These are phyloP conservation scores for Aeschynomene evenia DNA, from an alignment of 306 rosid species.

Conservation along the genomic window DNA sequence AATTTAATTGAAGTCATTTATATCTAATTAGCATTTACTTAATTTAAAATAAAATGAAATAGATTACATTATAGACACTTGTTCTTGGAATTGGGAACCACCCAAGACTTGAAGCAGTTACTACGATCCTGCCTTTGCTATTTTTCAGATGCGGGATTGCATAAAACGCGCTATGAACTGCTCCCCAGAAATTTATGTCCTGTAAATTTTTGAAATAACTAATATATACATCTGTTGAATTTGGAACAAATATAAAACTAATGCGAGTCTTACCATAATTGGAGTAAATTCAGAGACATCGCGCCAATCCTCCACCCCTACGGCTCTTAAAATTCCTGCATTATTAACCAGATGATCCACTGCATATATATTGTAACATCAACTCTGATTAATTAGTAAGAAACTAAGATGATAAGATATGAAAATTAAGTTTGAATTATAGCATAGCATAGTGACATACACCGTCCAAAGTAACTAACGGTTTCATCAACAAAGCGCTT, in stretches of 20 bases:
- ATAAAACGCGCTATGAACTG: conserved; percentile 47
- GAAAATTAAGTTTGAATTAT: too few relatives aligned
- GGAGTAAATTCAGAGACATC: conserved; percentile 9
- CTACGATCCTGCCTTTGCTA: conserved; percentile 62
- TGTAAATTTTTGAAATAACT: too few relatives aligned
- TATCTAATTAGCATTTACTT: too few relatives aligned
- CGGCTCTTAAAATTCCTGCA: conserved; percentile 40
- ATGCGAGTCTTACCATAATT: conserved; percentile 26
- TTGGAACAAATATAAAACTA: neutral
- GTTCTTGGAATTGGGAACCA: conserved; percentile 61
- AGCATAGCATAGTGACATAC: conserved; percentile 28
- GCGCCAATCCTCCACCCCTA: conserved; percentile 38
- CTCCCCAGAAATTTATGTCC: conserved; percentile 81
- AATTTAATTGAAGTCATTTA: neutral
- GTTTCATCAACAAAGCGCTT: conserved; percentile 57
- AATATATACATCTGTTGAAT: too few relatives aligned
- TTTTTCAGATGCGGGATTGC: conserved; percentile 60
- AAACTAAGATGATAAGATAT: too few relatives aligned
- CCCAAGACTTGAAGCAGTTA: conserved; percentile 49
- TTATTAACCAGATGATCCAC: conserved; percentile 86
- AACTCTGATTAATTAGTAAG: too few relatives aligned
- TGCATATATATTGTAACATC: conserved; percentile 26
- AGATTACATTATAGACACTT: conserved; percentile 53
- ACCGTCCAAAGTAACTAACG: conserved; percentile 44
- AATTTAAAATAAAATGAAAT: too few relatives aligned